Conservation (phyloP, 768 basidiomycete species). For the Heimioporus sp. region DNA sequence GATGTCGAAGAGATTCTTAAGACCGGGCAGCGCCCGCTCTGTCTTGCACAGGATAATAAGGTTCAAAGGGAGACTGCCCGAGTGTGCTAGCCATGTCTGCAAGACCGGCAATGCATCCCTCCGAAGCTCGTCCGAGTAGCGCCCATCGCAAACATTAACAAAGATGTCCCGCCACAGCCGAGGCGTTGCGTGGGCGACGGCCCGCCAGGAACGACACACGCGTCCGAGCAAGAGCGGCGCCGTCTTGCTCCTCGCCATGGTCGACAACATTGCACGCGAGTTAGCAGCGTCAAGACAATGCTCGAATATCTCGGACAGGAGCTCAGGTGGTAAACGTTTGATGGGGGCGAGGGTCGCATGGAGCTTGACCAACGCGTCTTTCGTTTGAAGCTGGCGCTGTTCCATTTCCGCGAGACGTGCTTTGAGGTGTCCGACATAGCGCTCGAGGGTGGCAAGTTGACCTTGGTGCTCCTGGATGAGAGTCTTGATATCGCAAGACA, state of each 20-base stretch:
- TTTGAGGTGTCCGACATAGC: constrained; percentile 7
- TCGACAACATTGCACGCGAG: not conserved
- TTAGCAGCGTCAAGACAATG: constrained; percentile 11
- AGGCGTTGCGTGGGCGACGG: constrained; percentile 23
- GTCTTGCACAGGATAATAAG: constrained; percentile 20
- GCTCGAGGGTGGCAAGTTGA: constrained; percentile 13
- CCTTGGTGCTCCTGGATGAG: constrained; percentile 17
- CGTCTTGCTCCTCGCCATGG: not conserved
- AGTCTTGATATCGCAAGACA: constrained; percentile 4
- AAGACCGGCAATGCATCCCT: constrained; percentile 18
- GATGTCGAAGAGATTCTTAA: constrained; percentile 17
- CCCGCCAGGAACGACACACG: constrained; percentile 30
- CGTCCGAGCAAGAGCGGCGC: constrained; percentile 30
- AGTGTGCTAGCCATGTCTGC: constrained; percentile 20
- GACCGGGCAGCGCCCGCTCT: constrained; percentile 18
- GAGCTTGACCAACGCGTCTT: constrained; percentile 14
- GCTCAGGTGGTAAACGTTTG: constrained; percentile 24
- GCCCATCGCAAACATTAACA: constrained; percentile 19
- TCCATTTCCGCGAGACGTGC: constrained; percentile 11
- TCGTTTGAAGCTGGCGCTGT: not conserved
- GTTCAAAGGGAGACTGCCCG: constrained; percentile 20
- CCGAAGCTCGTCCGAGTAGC: constrained; percentile 18
- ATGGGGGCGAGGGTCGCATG: constrained; percentile 18
- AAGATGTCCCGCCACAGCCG: constrained; percentile 23
- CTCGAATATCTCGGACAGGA: constrained; percentile 26